phyloP scores from a whole-genome alignment of 257 asterid genomes.

The Plantago elongata region DNA sequence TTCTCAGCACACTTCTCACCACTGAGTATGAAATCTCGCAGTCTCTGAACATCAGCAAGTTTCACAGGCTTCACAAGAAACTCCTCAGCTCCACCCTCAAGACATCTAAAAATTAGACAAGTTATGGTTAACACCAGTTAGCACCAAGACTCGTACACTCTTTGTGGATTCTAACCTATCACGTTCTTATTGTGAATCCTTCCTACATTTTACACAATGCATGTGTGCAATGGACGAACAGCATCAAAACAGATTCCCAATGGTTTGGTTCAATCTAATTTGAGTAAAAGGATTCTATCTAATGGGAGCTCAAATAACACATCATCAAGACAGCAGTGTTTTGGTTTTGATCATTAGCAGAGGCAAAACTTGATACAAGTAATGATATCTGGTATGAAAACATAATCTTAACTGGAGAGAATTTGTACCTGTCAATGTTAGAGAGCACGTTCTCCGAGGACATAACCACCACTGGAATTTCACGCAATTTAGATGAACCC shows the following conservation, averaged over 20 bases:
- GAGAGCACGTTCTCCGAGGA: conserved; percentile 73
- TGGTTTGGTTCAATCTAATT: too few relatives aligned
- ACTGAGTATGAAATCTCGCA: conserved; percentile 41
- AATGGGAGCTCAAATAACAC: too few relatives aligned
- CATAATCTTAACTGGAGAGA: background rate
- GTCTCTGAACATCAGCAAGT: conserved; percentile 67
- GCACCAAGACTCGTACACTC: too few relatives aligned
- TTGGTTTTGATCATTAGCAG: background rate
- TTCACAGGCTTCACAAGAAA: conserved; percentile 79
- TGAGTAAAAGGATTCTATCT: too few relatives aligned
- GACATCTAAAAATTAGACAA: conserved; percentile 35
- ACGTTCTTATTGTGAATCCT: background rate
- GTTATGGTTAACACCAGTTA: background rate
- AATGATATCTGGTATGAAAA: background rate
- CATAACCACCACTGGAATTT: conserved; percentile 88
- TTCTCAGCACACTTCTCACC: conserved; percentile 24
- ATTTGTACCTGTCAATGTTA: conserved; percentile 65
- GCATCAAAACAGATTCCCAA: background rate
- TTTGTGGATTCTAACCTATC: background rate
- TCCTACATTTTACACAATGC: background rate
- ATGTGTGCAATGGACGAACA: background rate
- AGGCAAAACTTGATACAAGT: too few relatives aligned
- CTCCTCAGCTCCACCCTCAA: conserved; percentile 89
- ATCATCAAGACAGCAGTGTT: too few relatives aligned
- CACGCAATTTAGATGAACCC: conserved; percentile 60